Evolutionary conservation across 441 rosid species (phyloP).

Genomic region (Mallotus repandus): DNA sequence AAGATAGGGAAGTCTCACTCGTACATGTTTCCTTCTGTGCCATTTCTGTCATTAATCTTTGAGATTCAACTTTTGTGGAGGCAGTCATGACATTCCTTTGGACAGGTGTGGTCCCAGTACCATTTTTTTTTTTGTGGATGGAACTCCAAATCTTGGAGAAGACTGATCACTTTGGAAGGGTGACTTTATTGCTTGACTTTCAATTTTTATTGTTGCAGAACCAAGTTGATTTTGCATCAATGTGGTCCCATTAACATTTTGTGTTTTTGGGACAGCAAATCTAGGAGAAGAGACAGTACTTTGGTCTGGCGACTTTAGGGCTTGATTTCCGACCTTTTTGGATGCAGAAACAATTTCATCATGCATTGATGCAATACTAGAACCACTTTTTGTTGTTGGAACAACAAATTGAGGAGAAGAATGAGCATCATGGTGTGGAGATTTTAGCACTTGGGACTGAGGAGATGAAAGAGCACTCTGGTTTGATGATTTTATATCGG

Average conservation of each 20-base stretch:
- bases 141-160: slow-evolving; percentile 30
- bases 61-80: slow-evolving; percentile 36
- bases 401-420: slow-evolving; percentile 29
- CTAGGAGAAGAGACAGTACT: slow-evolving; percentile 23
- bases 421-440: slow-evolving; percentile 25
- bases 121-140: slow-evolving; percentile 25
- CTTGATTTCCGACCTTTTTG: slow-evolving; percentile 33
- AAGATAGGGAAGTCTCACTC: slow-evolving; percentile 31
- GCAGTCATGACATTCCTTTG: slow-evolving; percentile 34
- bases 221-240: slow-evolving; percentile 17
- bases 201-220: slow-evolving; percentile 22
- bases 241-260: slow-evolving; percentile 10
- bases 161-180: slow-evolving; percentile 27
- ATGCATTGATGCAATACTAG: slow-evolving; percentile 13
- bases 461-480: slow-evolving; percentile 44
- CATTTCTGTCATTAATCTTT: slow-evolving; percentile 31
- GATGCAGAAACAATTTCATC: slow-evolving; percentile 33
- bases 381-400: slow-evolving; percentile 8
- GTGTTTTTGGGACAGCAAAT: slow-evolving; percentile 15
- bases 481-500: slow-evolving; percentile 40
- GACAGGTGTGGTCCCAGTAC: slow-evolving; percentile 12
- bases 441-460: slow-evolving; percentile 22
- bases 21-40: slow-evolving; percentile 33
- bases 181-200: slow-evolving; percentile 22
- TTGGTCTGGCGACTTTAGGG: slow-evolving; percentile 27